Percentiles rank a stretch among this genome's conserved stretches.
These are phyloP conservation scores for Picea glauca DNA, from an alignment of 75 land plant species.

Conservation along the genomic window DNA sequence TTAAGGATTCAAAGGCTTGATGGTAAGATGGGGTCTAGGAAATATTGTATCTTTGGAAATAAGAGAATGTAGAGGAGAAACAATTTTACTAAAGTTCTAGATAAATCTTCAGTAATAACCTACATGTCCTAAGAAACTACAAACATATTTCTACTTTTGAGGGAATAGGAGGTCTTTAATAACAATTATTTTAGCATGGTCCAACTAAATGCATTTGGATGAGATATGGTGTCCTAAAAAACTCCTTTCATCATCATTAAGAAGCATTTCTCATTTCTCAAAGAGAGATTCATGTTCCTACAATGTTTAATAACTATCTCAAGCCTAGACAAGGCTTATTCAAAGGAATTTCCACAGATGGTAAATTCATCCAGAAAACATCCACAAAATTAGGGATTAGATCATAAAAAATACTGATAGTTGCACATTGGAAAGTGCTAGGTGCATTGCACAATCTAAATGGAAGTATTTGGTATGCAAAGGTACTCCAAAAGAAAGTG, in stretches of 20 bases:
- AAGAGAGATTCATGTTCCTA: not conserved
- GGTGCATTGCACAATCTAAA: too few relatives aligned
- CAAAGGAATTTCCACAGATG: too few relatives aligned
- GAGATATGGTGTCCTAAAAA: not conserved
- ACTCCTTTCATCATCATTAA: not conserved
- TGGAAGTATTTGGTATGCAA: too few relatives aligned
- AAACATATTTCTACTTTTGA: not conserved
- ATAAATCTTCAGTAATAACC: not conserved
- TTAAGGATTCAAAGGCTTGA: not conserved
- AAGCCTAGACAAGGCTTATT: not conserved
- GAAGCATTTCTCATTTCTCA: not conserved
- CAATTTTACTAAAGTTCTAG: not conserved
- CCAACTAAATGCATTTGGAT: not conserved
- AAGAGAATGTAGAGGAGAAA: not conserved
- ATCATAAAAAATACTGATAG: too few relatives aligned
- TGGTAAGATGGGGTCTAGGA: not conserved
- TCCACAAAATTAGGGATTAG: too few relatives aligned
- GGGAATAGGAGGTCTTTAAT: not conserved
- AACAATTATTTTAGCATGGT: not conserved
- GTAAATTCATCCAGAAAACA: too few relatives aligned
- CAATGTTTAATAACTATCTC: not conserved
- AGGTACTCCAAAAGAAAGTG: too few relatives aligned
- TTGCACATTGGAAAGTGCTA: too few relatives aligned
- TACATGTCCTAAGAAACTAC: not conserved
- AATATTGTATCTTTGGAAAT: not conserved